Evolutionary conservation across 2,329 filamentous ascomycete genomes (phyloP), one percentile per base, ranked within the genome.

Genomic region (Daldinia sp.): DNA sequence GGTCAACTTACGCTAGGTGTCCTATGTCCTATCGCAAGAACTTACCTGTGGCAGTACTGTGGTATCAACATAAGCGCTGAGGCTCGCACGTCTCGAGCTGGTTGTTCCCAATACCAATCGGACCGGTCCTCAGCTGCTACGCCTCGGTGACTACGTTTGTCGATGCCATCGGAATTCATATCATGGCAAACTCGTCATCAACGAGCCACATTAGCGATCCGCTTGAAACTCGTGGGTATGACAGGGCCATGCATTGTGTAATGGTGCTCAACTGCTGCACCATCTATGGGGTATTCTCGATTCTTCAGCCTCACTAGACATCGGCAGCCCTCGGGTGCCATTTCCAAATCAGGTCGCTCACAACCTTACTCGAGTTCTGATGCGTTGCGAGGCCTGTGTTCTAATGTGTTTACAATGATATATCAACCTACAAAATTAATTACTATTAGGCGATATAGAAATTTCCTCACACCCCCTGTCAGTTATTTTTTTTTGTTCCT

Each of bases 91-190:
- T 39, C 53, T 56, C 37, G 12, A 26, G 37, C 53, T 56, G 37
- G 35, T 20, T 42, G 23, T 56, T 42, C 56, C 50, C 62, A 51
- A 46, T 63, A 55, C 39, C 60, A 72, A 69, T 72, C 70, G 70
- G 70, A 71, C 70, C 70, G 70, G 61, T 39, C 59, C 41, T 71
- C 54, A 67, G 69, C 65, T 60, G 56, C 62, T 23, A 63, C 62
- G 71, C 57, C 62, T 71, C 65, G 71, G 68, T 67, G 60, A 64
- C 42, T 54, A 42, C 57, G 39, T 65, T 69, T 13, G 39, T 58
- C 44, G 26, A 54, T 55, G 28, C 42, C 37, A 46, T 70, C 58
- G 50, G 33, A 53, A 51, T 54, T 28, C 46, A 63, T 61, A 46
- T 35, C 54, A 61, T 44, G 48, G 46, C 12, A 65, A 65, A 65